Base-by-base conservation (phyloP, 2,329 filamentous ascomycete species). In the Xylaria polymorpha region DNA sequence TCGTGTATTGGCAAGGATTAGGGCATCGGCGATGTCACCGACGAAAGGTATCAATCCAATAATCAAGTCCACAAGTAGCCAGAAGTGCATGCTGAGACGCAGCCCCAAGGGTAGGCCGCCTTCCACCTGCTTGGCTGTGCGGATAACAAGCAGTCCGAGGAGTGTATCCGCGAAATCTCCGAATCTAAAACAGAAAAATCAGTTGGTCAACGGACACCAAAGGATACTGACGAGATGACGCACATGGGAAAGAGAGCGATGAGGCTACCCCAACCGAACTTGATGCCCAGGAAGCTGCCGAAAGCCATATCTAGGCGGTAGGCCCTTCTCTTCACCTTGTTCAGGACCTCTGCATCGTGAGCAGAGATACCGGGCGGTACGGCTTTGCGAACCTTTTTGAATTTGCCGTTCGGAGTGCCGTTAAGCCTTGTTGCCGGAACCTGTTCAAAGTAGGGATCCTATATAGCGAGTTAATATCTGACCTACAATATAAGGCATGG, bases 391-490 rank as follows among this genome's bases (percentile, higher is more conserved):
- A 91, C 88, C 81, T 92, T 97, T 84, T 94, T 95, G 66, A 87
- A 85, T 79, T 94, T 97, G 75, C 88, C 90, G 3, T 51, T 86
- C 32, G 90, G 89, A 63, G 85, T 88, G 68, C 90, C 89, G 72
- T 89, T 83, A 50, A 92, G 84, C 71, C 89, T 87, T 9, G 92
- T 92, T 50, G 94, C 91, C 25, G 91, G 90, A 43, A 97, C 90
- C 74, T 90, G 86, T 79, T 97, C 93, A 76, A 94, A 97, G 83
- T 94, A 97, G 6, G 94, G 94, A 78, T 98, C 94, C 93, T 98
- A 76, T 43, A 71, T 62, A 71, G 67, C 80, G 79, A 43, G 78
- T 81, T 44, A 80, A 72, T 63, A 79, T 75, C 61, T 39, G 53
- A 44, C 35, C 58, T n/a, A 59, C 20, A 20, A 4, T 39, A 10